These are phyloP conservation scores for Lasiodiplodia theobromae DNA, from an alignment of 2,329 filamentous ascomycete species.

Conservation along the genomic window DNA sequence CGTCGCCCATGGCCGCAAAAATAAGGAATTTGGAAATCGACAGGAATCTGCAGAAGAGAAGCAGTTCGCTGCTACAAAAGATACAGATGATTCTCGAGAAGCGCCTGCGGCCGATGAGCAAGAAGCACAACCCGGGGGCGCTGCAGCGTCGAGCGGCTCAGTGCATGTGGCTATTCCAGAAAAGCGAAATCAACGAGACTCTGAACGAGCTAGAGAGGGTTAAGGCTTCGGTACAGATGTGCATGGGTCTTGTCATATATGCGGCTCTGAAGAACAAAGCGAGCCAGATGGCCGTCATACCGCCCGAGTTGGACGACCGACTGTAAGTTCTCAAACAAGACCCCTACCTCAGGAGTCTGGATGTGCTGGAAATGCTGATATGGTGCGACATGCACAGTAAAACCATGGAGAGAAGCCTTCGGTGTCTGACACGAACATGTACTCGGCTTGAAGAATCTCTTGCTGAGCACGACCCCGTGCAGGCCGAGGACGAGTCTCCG, in stretches of 20 bases:
- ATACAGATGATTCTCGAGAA: background rate
- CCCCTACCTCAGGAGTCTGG: no score
- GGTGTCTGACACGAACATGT: background rate
- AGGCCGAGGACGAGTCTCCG: background rate
- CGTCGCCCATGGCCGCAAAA: background rate
- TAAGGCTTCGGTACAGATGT: background rate
- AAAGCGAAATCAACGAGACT: background rate
- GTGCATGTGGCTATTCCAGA: background rate
- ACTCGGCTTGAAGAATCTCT: background rate
- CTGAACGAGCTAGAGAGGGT: background rate
- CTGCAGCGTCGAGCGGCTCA: background rate
- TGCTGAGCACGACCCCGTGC: background rate
- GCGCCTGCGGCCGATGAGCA: background rate
- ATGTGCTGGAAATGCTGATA: background rate
- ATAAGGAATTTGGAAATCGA: background rate
- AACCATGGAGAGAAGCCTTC: background rate
- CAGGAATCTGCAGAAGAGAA: background rate
- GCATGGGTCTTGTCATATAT: background rate
- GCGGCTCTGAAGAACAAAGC: background rate
- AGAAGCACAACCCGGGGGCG: background rate
- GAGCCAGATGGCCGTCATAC: background rate
- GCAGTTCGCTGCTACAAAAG: background rate
- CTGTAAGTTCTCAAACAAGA: background rate
- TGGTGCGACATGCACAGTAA: background rate
- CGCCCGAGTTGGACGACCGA: background rate